Evolutionary conservation across 345 rosid species (phyloP), one percentile per base, ranked within the genome.

Genomic region (Raphanus raphanistrum): DNA sequence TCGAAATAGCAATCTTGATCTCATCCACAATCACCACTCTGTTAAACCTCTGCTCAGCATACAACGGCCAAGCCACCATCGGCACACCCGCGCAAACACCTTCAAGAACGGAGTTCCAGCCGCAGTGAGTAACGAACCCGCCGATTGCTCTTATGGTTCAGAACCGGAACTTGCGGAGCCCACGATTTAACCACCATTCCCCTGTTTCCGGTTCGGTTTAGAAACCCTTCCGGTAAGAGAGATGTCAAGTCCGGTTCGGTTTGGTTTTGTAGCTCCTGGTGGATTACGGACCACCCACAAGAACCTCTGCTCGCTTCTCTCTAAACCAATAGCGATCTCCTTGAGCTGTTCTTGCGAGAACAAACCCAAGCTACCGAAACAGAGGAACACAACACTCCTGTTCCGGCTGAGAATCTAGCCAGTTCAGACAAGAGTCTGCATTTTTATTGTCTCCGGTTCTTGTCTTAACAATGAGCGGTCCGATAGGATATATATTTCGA

Each of bases 51-150:
- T 87, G 90, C 68, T 85, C 88, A 29, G 88, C 88, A 28, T 84
- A 86, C 6, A 86, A 80, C 2, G 91, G 88, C 84, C 91, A 86
- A 0, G 85, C 84, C 21, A 81, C 73, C 88, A 88, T 85, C 6
- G 89, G 91, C 26, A 86, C 78, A 0, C 93, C 93, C 0, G 87
- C 87, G 4, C 81, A 72, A 32, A 88, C 76, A 0, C 90, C 79
- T 75, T 88, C 97, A 0, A 92, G 86, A 17, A 83, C 72, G 1
- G 93, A 87, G 70, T 88, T 92, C 95, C 91, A 92, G 2, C 97
- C 93, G 26, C 92, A 84, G 71, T 90, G 95, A 62, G 86, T 90
- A 35, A 88, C 90, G 33, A 90, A 90, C 38, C 89, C 90, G 3
- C 92, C 89, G 2, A 85, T 76, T 0, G 93, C 79, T 4, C 57